A percentile compares a stretch with the other conserved stretches of the same genome.
Evolutionary conservation across 1,284 basidiomycete species (phyloP).

Genomic region (Cryptococcus maquisensis): DNA sequence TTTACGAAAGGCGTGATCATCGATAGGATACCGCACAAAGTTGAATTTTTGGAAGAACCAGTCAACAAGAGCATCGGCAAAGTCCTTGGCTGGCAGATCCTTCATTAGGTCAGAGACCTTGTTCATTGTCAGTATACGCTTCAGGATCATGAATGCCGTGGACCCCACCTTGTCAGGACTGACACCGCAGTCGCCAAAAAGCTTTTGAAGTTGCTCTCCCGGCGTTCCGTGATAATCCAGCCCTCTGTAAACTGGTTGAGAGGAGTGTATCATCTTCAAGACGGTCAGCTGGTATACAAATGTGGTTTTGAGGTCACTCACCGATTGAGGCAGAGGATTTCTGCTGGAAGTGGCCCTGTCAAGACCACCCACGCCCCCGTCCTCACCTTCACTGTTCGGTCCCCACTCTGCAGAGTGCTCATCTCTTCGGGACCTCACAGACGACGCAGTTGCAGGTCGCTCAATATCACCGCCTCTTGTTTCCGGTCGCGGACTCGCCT

Average conservation of each 20-base stretch:
- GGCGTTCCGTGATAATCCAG: constrained; percentile 34
- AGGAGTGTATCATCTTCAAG: constrained; percentile 11
- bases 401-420: constrained; percentile 14
- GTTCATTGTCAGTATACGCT: background rate
- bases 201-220: constrained; percentile 51
- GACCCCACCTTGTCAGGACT: constrained; percentile 68
- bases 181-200: constrained; percentile 82
- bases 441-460: constrained; percentile 8
- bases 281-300: background rate
- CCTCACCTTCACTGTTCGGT: constrained; percentile 15
- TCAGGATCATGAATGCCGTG: background rate
- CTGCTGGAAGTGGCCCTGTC: constrained; percentile 28
- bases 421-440: constrained; percentile 8
- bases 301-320: constrained; percentile 6
- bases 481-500: background rate
- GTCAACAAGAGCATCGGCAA: constrained; percentile 58
- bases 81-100: constrained; percentile 68
- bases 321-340: constrained; percentile 40
- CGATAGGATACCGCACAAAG: constrained; percentile 86
- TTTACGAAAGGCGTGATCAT: constrained; percentile 71
- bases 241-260: constrained; percentile 20
- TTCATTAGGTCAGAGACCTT: constrained; percentile 62
- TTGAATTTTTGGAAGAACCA: constrained; percentile 60
- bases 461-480: background rate
- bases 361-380: constrained; percentile 19